Evolutionary conservation across 768 basidiomycete genomes (phyloP), one percentile per base, ranked within the genome.

Genomic region (Tulasnella sp.): DNA sequence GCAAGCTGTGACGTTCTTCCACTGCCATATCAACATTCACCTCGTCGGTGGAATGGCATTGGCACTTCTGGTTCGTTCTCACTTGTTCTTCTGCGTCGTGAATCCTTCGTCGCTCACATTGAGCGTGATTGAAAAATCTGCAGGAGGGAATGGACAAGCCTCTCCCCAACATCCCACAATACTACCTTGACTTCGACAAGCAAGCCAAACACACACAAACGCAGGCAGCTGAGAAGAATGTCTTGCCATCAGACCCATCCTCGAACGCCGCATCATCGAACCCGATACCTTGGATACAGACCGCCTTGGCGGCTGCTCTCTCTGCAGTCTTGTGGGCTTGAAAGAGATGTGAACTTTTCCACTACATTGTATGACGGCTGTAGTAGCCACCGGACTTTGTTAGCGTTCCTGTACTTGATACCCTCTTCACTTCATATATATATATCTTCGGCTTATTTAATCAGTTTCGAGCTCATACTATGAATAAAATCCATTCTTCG

Each of bases 21-120:
- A 77, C 57, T 67, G 75, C 61, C 75, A 77, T 23, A 77, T 77
- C 69, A 77, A 77, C 32, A 70, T 70, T 39, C 75, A 77, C 23
- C 35, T 32, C 6, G 20, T 69, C 4, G 75, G 75, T 7, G 75
- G 75, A 9, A 77, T 77, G 75, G 75, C 75, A 32, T 48, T 77
- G 35, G 75, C 67, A 20, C 75, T 77, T 37, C 71, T 77, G 75
- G 75, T 67, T 15, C 37, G 75, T 70, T 5, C 26, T 2, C 3
- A 13, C 29, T 67, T 11, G 7, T 29, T 51, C 51, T 20, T 51
- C 10, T 51, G 23, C 51, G 4, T n/a, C n/a, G 61, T 35, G n/a
- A 26, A 26, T 32, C 26, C 5, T 67, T 5, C 32, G 32, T 35
- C 9, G 32, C 61, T 67, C 32, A 67, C 26, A 5, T 35, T 67